Evolutionary conservation across 306 rosid species (phyloP).

Genomic region (Cajanus cajan): DNA sequence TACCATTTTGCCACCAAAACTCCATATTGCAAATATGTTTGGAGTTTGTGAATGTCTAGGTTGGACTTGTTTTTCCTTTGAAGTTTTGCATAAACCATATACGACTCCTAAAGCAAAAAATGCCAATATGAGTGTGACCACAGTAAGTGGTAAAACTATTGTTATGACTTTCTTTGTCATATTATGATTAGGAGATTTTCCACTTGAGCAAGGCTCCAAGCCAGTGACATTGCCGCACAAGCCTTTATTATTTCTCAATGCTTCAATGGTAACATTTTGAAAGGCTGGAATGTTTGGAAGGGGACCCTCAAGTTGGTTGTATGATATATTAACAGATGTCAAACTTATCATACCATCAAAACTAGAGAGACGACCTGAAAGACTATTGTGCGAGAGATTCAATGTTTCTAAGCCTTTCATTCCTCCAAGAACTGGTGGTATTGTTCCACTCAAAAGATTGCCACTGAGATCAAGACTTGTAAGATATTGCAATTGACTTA

Average conservation of each 20-base stretch:
- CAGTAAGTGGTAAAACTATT: not conserved
- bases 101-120: not conserved
- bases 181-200: not conserved
- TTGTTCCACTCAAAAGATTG: not conserved
- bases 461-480: not conserved
- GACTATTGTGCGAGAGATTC: not conserved
- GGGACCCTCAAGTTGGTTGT: not conserved
- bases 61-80: not conserved
- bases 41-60: not conserved
- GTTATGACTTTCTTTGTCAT: not conserved
- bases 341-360: not conserved
- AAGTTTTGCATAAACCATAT: not conserved
- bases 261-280: not conserved
- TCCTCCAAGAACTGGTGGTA: constrained; percentile 29
- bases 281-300: not conserved
- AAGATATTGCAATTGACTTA: constrained; percentile 15
- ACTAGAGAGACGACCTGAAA: not conserved
- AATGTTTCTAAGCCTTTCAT: constrained; percentile 16
- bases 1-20: not conserved
- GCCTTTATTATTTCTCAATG: not conserved
- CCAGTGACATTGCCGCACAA: too few species aligned
- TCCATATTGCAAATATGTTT: not conserved
- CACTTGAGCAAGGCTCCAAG: not conserved
- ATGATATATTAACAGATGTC: not conserved
- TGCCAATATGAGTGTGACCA: not conserved